phyloP scores from a whole-genome alignment of 2,329 filamentous ascomycete species.

The Aspergillus floridensis region DNA sequence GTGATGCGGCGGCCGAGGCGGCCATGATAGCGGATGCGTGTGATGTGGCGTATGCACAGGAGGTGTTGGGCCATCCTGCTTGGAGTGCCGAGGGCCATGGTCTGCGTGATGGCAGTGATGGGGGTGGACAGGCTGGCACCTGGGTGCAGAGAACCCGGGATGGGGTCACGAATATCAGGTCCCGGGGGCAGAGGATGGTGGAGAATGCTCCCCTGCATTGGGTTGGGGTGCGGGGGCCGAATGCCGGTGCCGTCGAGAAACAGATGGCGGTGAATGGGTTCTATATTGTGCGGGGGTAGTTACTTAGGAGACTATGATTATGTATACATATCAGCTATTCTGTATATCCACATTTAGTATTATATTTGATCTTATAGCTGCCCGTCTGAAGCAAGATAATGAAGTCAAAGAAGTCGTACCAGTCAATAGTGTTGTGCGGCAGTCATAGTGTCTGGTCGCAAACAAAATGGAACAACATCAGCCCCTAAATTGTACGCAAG shows the following conservation, averaged over 20 bases:
- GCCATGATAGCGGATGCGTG: constrained; percentile 38
- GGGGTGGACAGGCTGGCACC: background rate
- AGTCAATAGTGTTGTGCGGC: no score
- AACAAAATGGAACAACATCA: no score
- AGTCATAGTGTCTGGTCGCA: no score
- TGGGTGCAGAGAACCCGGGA: constrained; percentile 46
- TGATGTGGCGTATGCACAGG: constrained; percentile 38
- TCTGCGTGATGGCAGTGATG: background rate
- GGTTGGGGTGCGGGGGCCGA: constrained; percentile 55
- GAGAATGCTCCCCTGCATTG: constrained; percentile 60
- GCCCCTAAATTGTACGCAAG: no score
- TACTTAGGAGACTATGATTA: no score
- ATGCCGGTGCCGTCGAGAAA: constrained; percentile 48
- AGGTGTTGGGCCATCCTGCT: constrained; percentile 37
- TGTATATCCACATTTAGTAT: no score
- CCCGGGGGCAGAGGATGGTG: constrained; percentile 53
- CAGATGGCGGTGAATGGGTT: constrained; percentile 36
- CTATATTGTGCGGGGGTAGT: constrained; percentile 31
- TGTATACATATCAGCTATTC: no score
- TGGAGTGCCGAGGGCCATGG: constrained; percentile 35
- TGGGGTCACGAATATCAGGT: constrained; percentile 49
- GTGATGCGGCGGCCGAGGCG: constrained; percentile 36
- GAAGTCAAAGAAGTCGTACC: no score
- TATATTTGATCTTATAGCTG: accelerated
- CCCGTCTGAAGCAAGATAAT: no score